Percentiles rank a stretch among this genome's conserved stretches.
These are phyloP conservation scores for Pleurotus sapidus DNA, from an alignment of 768 basidiomycete species.

Conservation along the genomic window DNA sequence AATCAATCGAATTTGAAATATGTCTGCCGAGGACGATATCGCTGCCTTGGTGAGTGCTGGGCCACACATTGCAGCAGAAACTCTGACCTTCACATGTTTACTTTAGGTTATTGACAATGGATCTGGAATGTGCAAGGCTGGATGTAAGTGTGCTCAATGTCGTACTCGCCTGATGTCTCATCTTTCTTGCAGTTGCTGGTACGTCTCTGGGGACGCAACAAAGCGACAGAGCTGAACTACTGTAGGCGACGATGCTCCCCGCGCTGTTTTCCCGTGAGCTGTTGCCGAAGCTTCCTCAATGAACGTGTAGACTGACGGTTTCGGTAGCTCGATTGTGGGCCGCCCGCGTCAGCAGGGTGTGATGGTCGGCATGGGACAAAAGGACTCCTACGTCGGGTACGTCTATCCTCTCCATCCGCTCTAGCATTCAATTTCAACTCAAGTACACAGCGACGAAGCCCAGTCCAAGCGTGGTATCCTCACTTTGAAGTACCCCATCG, in stretches of 20 bases:
- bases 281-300: background rate
- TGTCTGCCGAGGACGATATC: constrained; percentile 35
- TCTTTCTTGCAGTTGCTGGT: constrained; percentile 54
- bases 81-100: background rate
- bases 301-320: constrained; percentile 1
- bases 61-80: background rate
- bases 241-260: constrained; percentile 79
- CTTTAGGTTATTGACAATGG: constrained; percentile 86
- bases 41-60: constrained; percentile 38
- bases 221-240: constrained; percentile 10
- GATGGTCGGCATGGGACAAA: constrained; percentile 97
- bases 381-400: constrained; percentile 93
- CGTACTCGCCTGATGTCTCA: background rate
- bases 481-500: constrained; percentile 88
- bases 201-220: constrained; percentile 16
- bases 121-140: constrained; percentile 99
- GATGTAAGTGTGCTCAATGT: constrained; percentile 58
- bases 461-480: constrained; percentile 94
- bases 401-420: constrained; percentile 14
- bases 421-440: background rate
- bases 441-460: constrained; percentile 68
- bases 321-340: constrained; percentile 82
- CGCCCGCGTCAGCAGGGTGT: constrained; percentile 93
- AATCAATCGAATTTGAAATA: too few species aligned
- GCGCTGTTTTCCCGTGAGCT: constrained; percentile 93